A percentile compares a stretch with the other conserved stretches of the same genome.
phyloP scores from a whole-genome alignment of 441 rosid species.

The Gossypium laxum region DNA sequence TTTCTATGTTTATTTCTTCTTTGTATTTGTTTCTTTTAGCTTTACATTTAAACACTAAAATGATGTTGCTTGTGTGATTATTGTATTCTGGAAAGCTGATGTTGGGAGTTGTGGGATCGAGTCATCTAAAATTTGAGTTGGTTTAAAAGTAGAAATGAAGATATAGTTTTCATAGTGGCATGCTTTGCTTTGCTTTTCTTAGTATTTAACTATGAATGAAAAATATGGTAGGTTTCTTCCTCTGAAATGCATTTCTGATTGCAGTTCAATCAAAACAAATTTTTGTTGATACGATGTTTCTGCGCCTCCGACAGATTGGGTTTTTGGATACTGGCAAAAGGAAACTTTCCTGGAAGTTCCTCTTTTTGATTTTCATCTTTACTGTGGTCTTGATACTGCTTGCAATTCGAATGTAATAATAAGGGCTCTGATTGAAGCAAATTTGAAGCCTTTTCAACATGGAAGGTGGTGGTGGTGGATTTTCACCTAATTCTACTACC shows the following conservation, averaged over 20 bases:
- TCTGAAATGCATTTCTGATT: constrained; percentile 55
- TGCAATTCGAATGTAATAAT: constrained; percentile 20
- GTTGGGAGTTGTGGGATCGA: constrained; percentile 22
- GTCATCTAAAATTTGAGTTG: constrained; percentile 24
- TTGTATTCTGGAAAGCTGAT: constrained; percentile 20
- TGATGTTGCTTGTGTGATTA: constrained; percentile 16
- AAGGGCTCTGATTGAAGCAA: constrained; percentile 28
- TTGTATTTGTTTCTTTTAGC: not conserved
- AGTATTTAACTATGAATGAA: constrained; percentile 16
- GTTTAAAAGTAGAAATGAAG: constrained; percentile 3
- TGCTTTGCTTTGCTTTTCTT: not conserved
- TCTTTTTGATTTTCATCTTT: constrained; percentile 52
- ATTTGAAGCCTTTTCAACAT: constrained; percentile 23
- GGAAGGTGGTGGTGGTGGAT: constrained; percentile 39
- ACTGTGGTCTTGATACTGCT: constrained; percentile 37
- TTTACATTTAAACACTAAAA: constrained; percentile 3
- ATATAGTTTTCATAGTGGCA: constrained; percentile 16
- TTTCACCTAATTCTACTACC: constrained; percentile 32
- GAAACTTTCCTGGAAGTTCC: constrained; percentile 61
- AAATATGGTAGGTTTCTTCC: constrained; percentile 30
- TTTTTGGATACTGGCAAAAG: constrained; percentile 35
- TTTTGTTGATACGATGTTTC: constrained; percentile 55
- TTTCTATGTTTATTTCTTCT: not conserved
- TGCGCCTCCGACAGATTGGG: constrained; percentile 49
- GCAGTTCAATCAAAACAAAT: constrained; percentile 40